Conservation (phyloP, 148 eudicot genomes). For the Chenopodium formosanum region DNA sequence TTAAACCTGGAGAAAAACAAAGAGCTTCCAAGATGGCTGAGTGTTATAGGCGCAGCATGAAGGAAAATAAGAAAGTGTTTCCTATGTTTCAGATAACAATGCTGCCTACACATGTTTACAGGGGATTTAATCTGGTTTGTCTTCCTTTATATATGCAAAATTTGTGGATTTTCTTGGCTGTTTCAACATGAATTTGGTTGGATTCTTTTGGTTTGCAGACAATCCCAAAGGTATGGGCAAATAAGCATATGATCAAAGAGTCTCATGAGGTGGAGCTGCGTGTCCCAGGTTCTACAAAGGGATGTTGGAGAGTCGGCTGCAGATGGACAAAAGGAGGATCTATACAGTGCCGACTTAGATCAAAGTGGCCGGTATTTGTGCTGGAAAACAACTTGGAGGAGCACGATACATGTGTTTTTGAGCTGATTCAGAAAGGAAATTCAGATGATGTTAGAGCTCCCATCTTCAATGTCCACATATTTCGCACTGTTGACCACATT, state of each 20-base stretch:
- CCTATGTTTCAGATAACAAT: background rate
- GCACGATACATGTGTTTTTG: constrained; percentile 8
- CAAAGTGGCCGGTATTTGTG: constrained; percentile 10
- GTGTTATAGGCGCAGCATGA: background rate
- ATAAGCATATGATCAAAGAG: background rate
- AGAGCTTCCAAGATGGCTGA: constrained; percentile 1
- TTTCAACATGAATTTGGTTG: background rate
- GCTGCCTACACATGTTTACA: background rate
- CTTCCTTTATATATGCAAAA: background rate
- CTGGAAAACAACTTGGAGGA: constrained; percentile 16
- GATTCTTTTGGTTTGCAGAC: constrained; percentile 6
- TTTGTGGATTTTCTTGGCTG: too few species aligned
- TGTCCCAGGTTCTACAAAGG: background rate
- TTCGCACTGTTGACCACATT: constrained; percentile 1
- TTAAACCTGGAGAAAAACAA: background rate
- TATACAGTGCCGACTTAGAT: constrained; percentile 1
- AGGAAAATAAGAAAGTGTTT: too few species aligned
- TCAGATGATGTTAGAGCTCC: background rate
- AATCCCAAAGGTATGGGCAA: constrained; percentile 16
- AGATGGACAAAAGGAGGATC: background rate
- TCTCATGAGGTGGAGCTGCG: constrained; percentile 11
- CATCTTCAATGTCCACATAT: constrained; percentile 3
- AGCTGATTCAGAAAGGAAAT: background rate
- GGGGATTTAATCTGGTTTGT: constrained; percentile 4
- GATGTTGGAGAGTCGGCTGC: background rate